Evolutionary conservation across 345 rosid species (phyloP).

Genomic region (Cardiospermum halicacabum): DNA sequence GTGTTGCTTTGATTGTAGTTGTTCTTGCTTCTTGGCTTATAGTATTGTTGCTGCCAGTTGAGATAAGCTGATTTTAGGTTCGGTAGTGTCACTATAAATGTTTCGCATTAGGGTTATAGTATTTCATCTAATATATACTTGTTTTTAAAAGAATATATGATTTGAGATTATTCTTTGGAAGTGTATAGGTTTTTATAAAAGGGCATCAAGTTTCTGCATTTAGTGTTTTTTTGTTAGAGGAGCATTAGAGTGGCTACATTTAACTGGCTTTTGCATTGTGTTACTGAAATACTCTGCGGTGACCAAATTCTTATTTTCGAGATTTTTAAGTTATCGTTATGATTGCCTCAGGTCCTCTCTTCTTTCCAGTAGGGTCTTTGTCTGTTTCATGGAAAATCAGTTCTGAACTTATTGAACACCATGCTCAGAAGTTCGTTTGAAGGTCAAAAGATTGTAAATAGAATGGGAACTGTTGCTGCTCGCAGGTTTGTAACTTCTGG

Average conservation of each 20-base stretch:
- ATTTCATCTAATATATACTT: background rate
- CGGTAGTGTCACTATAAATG: background rate
- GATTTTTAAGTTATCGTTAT: background rate
- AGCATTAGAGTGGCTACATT: background rate
- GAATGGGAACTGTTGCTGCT: conserved; percentile 50
- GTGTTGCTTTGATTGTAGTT: conserved; percentile 10
- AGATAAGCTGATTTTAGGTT: background rate
- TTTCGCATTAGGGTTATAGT: background rate
- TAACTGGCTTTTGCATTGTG: background rate
- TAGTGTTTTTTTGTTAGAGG: background rate
- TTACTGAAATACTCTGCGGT: background rate
- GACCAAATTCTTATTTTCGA: background rate
- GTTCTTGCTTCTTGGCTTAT: background rate
- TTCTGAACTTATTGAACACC: conserved; percentile 6
- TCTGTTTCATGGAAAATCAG: conserved; percentile 16
- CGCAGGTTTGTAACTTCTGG: conserved; percentile 49
- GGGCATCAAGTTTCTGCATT: background rate
- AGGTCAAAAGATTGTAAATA: conserved; percentile 27
- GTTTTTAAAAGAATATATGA: background rate
- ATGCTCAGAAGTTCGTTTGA: conserved; percentile 21
- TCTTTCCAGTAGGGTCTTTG: conserved; percentile 8
- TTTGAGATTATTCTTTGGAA: background rate
- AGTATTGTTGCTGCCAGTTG: background rate
- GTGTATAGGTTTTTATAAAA: background rate
- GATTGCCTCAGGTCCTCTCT: conserved; percentile 15